These are phyloP conservation scores for Arthrinium puccinioides DNA, from an alignment of 2,329 filamentous ascomycete genomes.

Conservation along the genomic window DNA sequence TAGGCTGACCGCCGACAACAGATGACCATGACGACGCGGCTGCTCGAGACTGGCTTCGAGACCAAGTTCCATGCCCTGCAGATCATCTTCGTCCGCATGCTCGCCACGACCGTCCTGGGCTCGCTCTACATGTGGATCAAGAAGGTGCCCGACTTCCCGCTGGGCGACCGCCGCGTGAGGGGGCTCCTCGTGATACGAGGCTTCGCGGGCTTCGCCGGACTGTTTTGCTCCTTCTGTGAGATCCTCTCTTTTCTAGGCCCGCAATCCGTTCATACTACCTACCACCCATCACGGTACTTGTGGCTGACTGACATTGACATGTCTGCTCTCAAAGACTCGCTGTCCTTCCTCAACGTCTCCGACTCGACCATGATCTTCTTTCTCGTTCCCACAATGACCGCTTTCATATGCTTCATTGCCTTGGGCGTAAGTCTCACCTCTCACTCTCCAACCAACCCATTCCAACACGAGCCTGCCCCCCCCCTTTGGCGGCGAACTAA, in stretches of 20 bases:
- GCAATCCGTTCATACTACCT: too few relatives aligned
- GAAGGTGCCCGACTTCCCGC: constrained; percentile 52
- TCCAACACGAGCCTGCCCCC: background rate
- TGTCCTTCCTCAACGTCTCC: constrained; percentile 64
- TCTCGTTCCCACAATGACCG: constrained; percentile 64
- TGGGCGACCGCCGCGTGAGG: constrained; percentile 53
- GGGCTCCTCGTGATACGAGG: constrained; percentile 58
- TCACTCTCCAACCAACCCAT: background rate
- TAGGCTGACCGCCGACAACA: constrained; percentile 9
- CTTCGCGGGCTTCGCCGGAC: constrained; percentile 54
- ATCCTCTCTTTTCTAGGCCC: background rate
- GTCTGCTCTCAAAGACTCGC: constrained; percentile 27
- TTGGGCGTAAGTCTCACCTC: constrained; percentile 15
- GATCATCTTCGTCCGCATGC: constrained; percentile 35
- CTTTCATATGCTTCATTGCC: constrained; percentile 55
- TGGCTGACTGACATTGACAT: background rate
- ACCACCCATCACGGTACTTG: too few relatives aligned
- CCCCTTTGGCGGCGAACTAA: background rate
- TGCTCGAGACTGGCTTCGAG: constrained; percentile 25
- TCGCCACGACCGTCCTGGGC: constrained; percentile 27
- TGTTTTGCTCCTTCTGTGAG: constrained; percentile 50
- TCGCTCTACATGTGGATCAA: constrained; percentile 33
- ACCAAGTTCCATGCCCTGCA: constrained; percentile 32
- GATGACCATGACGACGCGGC: constrained; percentile 33
- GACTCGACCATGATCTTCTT: constrained; percentile 79